Percentiles rank a stretch among this genome's conserved stretches.
phyloP scores from a whole-genome alignment of 2,329 filamentous ascomycete species.

The Arthrocladium fulminans region DNA sequence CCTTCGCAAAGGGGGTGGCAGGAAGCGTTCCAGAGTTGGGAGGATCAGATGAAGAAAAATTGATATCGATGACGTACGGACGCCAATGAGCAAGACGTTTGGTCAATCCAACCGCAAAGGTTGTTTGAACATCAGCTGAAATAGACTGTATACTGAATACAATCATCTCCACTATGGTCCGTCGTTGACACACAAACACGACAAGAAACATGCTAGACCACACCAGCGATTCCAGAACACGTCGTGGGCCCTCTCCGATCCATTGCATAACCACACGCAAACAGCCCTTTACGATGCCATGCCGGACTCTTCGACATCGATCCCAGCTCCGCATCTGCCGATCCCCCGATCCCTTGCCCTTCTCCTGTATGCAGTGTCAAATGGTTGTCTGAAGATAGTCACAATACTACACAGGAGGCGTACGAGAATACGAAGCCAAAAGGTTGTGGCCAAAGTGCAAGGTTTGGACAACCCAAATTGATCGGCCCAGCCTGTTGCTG shows the following conservation, averaged over 20 bases:
- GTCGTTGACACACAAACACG: neutral
- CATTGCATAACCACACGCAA: neutral
- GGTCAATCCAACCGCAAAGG: neutral
- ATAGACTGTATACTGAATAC: neutral
- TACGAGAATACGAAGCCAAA: constrained; percentile 18
- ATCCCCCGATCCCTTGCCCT: neutral
- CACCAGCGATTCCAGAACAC: neutral
- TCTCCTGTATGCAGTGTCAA: constrained; percentile 11
- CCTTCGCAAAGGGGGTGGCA: constrained; percentile 49
- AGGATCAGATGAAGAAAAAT: constrained; percentile 25
- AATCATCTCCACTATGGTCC: neutral
- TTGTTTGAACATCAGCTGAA: neutral
- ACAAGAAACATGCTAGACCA: neutral
- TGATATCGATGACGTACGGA: neutral
- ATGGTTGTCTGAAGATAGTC: constrained; percentile 13
- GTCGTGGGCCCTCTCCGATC: neutral
- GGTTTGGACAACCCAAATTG: constrained; percentile 15
- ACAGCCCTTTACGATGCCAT: neutral
- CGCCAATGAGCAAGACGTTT: neutral
- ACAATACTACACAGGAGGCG: constrained; percentile 16
- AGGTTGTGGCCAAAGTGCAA: constrained; percentile 16
- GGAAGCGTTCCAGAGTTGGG: constrained; percentile 56
- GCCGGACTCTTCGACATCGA: neutral
- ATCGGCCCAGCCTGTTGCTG: constrained; percentile 18
- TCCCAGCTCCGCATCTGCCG: neutral